Percentiles rank a stretch among this genome's conserved stretches.
These are phyloP conservation scores for Solanum sitiens DNA, from an alignment of 257 asterid species.

Conservation along the genomic window DNA sequence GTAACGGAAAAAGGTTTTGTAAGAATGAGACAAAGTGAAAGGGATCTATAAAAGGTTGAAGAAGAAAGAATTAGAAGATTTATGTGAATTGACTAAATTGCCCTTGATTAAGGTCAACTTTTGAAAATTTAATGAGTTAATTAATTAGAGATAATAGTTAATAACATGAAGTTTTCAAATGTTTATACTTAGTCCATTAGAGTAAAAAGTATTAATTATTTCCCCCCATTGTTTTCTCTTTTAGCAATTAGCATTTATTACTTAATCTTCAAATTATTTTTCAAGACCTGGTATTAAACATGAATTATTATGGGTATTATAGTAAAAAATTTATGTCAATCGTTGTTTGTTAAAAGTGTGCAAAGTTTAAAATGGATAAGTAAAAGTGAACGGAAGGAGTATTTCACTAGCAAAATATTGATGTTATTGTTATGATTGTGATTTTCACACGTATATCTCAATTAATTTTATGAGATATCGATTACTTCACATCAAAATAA, in stretches of 20 bases:
- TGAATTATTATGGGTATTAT: not conserved
- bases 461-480: not conserved
- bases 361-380: not conserved
- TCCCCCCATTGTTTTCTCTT: not conserved
- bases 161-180: not conserved
- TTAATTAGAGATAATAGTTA: not conserved
- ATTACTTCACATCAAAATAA: accelerated
- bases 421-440: too few species aligned
- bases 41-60: not conserved
- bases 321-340: not conserved
- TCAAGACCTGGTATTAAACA: too few species aligned
- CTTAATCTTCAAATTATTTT: too few species aligned
- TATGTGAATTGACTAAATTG: not conserved
- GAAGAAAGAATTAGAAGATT: not conserved
- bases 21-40: slow-evolving; percentile 1
- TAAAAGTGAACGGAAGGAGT: too few species aligned
- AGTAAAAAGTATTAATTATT: too few species aligned
- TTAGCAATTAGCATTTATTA: not conserved
- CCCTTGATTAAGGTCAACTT: not conserved
- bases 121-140: not conserved
- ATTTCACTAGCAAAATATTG: not conserved
- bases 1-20: slow-evolving; percentile 4
- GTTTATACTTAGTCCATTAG: not conserved
- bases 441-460: not conserved
- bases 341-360: not conserved